Conservation (phyloP, 2,329 filamentous ascomycete species). For the Penicillium palitans region DNA sequence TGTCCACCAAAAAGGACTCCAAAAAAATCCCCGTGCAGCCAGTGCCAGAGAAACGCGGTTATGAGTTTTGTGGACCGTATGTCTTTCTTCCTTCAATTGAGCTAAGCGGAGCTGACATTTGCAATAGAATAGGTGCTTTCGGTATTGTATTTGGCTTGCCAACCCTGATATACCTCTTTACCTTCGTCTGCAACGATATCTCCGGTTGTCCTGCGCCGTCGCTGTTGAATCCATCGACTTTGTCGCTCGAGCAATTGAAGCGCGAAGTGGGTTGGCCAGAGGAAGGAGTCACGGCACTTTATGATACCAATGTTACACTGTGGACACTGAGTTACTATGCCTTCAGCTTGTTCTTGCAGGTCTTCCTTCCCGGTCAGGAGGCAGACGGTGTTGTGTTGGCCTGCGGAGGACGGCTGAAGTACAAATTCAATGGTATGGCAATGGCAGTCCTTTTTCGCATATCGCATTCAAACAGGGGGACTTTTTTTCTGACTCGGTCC, state of each 20-base stretch:
- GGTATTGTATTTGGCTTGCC: constrained; percentile 79
- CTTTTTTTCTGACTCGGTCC: constrained; percentile 5
- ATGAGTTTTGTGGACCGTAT: constrained; percentile 51
- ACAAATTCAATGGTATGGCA: constrained; percentile 71
- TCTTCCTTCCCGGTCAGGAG: constrained; percentile 72
- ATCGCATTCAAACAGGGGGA: neutral
- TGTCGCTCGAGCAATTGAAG: constrained; percentile 73
- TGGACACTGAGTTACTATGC: constrained; percentile 76
- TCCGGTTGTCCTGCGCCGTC: constrained; percentile 87
- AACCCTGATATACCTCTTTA: constrained; percentile 72
- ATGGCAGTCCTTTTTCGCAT: neutral
- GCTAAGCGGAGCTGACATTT: constrained; percentile 15
- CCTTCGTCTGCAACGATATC: constrained; percentile 88
- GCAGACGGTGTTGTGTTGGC: constrained; percentile 68
- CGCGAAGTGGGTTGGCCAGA: constrained; percentile 77
- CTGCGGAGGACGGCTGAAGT: constrained; percentile 73
- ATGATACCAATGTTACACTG: constrained; percentile 67
- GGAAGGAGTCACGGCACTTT: constrained; percentile 68
- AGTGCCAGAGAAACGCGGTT: constrained; percentile 45
- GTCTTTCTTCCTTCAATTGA: constrained; percentile 21
- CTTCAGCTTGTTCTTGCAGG: constrained; percentile 71
- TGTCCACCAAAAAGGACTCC: constrained; percentile 36
- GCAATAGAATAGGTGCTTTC: constrained; percentile 68
- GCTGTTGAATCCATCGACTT: constrained; percentile 68
- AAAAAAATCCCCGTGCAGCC: constrained; percentile 37